phyloP scores from a whole-genome alignment of 805 yeast genomes.

The Yarrowia sp. region DNA sequence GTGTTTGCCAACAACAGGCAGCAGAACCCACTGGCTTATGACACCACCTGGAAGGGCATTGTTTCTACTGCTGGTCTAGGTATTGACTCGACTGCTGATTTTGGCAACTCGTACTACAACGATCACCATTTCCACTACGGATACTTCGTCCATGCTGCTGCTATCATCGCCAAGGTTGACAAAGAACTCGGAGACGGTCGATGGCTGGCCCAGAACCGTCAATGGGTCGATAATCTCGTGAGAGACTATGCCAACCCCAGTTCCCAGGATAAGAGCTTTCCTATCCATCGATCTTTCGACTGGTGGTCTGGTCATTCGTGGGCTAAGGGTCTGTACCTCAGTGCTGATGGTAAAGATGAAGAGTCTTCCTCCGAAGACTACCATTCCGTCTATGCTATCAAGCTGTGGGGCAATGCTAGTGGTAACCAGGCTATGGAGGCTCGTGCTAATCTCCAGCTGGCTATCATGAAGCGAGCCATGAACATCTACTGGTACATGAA shows the following conservation, averaged over 20 bases:
- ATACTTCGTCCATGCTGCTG: slow-evolving; percentile 82
- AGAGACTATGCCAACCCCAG: slow-evolving; percentile 74
- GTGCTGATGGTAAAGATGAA: slow-evolving; percentile 74
- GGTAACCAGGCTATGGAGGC: slow-evolving; percentile 61
- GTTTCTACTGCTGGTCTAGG: slow-evolving; percentile 68
- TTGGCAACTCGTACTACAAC: slow-evolving; percentile 77
- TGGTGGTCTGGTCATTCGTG: slow-evolving; percentile 78
- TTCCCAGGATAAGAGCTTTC: slow-evolving; percentile 61
- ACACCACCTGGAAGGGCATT: slow-evolving; percentile 76
- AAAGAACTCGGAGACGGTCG: slow-evolving; percentile 55
- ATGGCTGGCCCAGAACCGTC: slow-evolving; percentile 58
- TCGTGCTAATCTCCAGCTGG: slow-evolving; percentile 65
- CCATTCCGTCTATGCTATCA: slow-evolving; percentile 71
- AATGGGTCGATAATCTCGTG: slow-evolving; percentile 66
- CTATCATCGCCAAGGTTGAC: slow-evolving; percentile 75
- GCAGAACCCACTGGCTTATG: slow-evolving; percentile 71
- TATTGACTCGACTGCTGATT: slow-evolving; percentile 62
- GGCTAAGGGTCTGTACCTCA: slow-evolving; percentile 71
- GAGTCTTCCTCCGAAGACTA: slow-evolving; percentile 76
- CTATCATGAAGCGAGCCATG: slow-evolving; percentile 62
- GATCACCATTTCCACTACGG: slow-evolving; percentile 92
- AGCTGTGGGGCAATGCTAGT: slow-evolving; percentile 68
- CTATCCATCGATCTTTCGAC: slow-evolving; percentile 69
- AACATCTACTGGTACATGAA: slow-evolving; percentile 61
- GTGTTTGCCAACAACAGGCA: slow-evolving; percentile 71